A percentile compares a stretch with the other conserved stretches of the same genome.
Evolutionary conservation across 805 yeast genomes (phyloP).

Genomic region (Nakazawaea ernobii): DNA sequence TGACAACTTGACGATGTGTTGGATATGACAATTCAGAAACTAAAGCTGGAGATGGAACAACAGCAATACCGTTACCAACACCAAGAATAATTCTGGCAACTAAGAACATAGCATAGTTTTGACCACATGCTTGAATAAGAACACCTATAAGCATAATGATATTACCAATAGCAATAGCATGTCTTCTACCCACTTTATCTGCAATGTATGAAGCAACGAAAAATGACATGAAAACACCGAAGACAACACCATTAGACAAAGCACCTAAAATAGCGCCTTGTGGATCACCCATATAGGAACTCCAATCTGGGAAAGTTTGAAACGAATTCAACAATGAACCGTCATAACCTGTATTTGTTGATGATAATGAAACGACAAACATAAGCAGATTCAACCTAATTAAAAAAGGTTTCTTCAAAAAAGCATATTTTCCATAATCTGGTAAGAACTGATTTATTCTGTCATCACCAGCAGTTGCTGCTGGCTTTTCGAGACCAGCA

Average conservation of each 20-base stretch:
- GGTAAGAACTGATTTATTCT: constrained; percentile 8
- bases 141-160: constrained; percentile 50
- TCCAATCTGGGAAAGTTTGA: constrained; percentile 35
- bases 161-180: constrained; percentile 46
- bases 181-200: constrained; percentile 39
- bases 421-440: constrained; percentile 8
- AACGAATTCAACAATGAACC: constrained; percentile 41
- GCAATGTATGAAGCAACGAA: constrained; percentile 18
- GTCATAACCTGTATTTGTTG: constrained; percentile 38
- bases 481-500: constrained; percentile 37
- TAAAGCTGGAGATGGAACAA: constrained; percentile 40
- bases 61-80: constrained; percentile 35
- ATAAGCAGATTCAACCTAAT: constrained; percentile 30
- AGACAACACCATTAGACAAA: constrained; percentile 29
- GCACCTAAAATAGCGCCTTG: constrained; percentile 28
- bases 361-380: constrained; percentile 36
- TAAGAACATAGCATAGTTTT: constrained; percentile 26
- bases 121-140: constrained; percentile 43
- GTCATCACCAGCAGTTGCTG: constrained; percentile 24
- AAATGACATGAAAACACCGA: constrained; percentile 30
- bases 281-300: constrained; percentile 25
- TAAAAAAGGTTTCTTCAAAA: constrained; percentile 16
- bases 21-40: constrained; percentile 49
- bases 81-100: constrained; percentile 44
- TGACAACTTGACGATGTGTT: constrained; percentile 32